phyloP scores from a whole-genome alignment of 2,329 filamentous ascomycete species.

The Penicillium digitatum region DNA sequence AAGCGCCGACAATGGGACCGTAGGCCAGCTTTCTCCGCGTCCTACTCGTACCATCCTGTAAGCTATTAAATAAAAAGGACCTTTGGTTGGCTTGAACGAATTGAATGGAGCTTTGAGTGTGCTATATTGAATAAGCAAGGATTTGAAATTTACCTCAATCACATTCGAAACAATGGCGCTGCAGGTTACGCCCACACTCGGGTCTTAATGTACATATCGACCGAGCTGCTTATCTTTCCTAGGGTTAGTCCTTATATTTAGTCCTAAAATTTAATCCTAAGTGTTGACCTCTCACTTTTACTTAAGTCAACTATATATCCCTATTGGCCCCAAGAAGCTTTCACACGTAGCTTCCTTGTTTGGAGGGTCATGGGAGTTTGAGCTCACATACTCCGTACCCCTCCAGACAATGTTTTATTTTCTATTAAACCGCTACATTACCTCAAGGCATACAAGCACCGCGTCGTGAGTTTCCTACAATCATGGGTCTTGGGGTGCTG shows the following conservation, averaged over 20 bases:
- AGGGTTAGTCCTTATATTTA: not conserved
- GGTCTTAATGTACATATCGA: not conserved
- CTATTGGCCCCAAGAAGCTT: conserved; percentile 2
- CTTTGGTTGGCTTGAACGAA: not conserved
- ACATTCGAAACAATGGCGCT: not conserved
- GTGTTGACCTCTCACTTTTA: not conserved
- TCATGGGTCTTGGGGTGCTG: conserved; percentile 70
- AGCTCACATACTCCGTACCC: not conserved
- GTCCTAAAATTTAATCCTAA: not conserved
- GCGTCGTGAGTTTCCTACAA: not conserved
- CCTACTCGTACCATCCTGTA: not conserved
- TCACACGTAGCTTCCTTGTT: not conserved
- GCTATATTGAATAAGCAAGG: not conserved
- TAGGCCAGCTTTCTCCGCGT: not conserved
- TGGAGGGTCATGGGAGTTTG: not conserved
- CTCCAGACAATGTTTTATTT: not conserved
- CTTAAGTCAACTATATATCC: not conserved
- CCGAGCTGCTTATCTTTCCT: not conserved
- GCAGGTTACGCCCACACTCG: not conserved
- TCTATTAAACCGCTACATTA: not conserved
- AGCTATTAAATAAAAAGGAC: not conserved
- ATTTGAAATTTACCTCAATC: not conserved
- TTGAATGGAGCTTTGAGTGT: not conserved
- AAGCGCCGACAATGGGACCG: not conserved
- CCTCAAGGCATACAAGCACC: not conserved